Conservation (phyloP, 2,329 filamentous ascomycete genomes). For the Trichoderma endophyticum region DNA sequence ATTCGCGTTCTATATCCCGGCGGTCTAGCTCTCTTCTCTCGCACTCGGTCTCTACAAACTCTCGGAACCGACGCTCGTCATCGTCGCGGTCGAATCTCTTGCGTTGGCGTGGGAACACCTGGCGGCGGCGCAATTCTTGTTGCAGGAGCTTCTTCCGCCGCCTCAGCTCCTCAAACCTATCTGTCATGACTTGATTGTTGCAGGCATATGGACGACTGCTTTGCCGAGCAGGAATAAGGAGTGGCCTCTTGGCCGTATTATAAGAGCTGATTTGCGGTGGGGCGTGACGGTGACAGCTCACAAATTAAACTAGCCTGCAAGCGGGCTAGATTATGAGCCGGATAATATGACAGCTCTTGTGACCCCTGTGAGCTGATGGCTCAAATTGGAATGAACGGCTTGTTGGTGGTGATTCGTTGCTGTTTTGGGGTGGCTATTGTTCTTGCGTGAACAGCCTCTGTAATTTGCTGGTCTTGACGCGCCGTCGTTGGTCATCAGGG, state of each 20-base stretch:
- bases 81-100: conserved; percentile 2
- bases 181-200: background rate
- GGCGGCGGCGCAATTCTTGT: background rate
- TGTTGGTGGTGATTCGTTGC: background rate
- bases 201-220: background rate
- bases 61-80: background rate
- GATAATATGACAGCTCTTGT: conserved; percentile 3
- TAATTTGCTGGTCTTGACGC: background rate
- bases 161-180: background rate
- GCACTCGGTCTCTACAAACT: background rate
- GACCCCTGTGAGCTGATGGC: background rate
- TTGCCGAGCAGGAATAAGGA: background rate
- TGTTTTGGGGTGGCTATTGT: background rate
- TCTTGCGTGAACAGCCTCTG: background rate
- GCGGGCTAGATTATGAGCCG: background rate
- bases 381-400: background rate
- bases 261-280: conserved; percentile 1
- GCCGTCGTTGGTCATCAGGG: background rate
- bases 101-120: conserved; percentile 1
- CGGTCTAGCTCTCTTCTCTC: background rate
- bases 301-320: background rate
- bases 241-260: background rate
- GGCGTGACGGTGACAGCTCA: conserved; percentile 4
- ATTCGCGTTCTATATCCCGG: background rate
- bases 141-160: background rate